Conservation (phyloP, 306 rosid species). For the Comarum palustre region DNA sequence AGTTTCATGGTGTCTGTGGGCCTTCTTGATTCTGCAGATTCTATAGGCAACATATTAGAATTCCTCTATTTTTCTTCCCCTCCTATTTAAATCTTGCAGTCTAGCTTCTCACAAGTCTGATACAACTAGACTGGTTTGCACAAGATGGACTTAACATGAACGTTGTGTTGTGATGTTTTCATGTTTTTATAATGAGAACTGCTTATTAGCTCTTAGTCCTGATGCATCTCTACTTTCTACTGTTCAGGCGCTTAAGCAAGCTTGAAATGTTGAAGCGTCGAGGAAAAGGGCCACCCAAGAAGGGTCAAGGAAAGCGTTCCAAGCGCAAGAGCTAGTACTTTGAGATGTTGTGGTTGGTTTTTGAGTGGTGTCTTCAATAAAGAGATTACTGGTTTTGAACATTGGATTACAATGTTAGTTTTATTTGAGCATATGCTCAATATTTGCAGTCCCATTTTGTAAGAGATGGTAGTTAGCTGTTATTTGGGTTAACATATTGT, state of each 20-base stretch:
- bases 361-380: conserved; percentile 22
- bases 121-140: neutral
- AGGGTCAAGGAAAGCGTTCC: conserved; percentile 86
- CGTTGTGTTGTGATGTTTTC: neutral
- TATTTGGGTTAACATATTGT: neutral
- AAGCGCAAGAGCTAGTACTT: conserved; percentile 53
- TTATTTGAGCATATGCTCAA: neutral
- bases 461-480: neutral
- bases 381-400: conserved; percentile 12
- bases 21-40: neutral
- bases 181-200: conserved; percentile 5
- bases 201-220: conserved; percentile 9
- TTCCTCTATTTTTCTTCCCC: neutral
- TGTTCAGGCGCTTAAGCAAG: conserved; percentile 64
- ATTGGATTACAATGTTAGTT: conserved; percentile 7
- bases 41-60: neutral
- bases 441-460: conserved; percentile 7
- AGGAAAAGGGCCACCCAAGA: conserved; percentile 91
- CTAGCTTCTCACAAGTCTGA: neutral
- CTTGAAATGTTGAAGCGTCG: conserved; percentile 96
- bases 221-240: conserved; percentile 16
- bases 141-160: neutral
- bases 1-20: neutral
- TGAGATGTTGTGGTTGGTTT: conserved; percentile 15
- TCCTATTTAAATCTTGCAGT: neutral